These are phyloP conservation scores for Scenedesmus sp. DNA, from an alignment of 163 green algal genomes.

Conservation along the genomic window DNA sequence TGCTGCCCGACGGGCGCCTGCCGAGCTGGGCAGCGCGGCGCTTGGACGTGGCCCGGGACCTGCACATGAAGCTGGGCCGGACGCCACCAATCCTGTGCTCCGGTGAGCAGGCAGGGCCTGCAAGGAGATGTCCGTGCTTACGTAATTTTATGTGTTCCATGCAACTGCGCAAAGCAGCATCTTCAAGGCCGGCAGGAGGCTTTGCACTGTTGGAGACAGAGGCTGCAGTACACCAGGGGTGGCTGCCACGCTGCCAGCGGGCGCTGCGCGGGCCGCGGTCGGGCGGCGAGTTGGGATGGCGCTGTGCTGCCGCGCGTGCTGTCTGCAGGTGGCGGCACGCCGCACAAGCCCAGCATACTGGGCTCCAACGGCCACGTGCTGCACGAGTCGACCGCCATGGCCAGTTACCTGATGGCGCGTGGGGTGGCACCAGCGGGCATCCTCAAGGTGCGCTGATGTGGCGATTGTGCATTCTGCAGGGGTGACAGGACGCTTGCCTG, in stretches of 20 bases:
- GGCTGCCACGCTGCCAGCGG: too few species aligned
- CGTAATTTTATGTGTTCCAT: too few species aligned
- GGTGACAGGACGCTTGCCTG: too few species aligned
- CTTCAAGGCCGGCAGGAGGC: too few species aligned
- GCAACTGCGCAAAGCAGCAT: too few species aligned
- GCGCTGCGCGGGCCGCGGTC: too few species aligned
- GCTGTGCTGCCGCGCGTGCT: neutral
- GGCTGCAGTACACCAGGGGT: too few species aligned
- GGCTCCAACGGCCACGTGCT: slow-evolving; percentile 70
- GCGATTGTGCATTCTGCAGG: too few species aligned
- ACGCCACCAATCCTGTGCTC: slow-evolving; percentile 66
- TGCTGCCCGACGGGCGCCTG: slow-evolving; percentile 63
- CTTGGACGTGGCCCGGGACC: slow-evolving; percentile 61
- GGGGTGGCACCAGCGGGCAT: slow-evolving; percentile 34
- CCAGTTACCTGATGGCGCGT: slow-evolving; percentile 70
- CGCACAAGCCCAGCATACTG: slow-evolving; percentile 84
- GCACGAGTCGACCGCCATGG: slow-evolving; percentile 81
- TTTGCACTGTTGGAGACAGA: too few species aligned
- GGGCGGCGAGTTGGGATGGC: neutral
- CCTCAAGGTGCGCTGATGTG: slow-evolving; percentile 49
- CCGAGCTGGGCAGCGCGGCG: slow-evolving; percentile 69
- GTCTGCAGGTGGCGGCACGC: slow-evolving; percentile 82
- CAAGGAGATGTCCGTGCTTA: too few species aligned
- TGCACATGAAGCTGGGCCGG: slow-evolving; percentile 22
- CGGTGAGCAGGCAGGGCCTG: slow-evolving; percentile 53